A percentile compares a stretch with the other conserved stretches of the same genome.
phyloP scores from a whole-genome alignment of 2,329 filamentous ascomycete genomes.

The Stemphylium beticola region DNA sequence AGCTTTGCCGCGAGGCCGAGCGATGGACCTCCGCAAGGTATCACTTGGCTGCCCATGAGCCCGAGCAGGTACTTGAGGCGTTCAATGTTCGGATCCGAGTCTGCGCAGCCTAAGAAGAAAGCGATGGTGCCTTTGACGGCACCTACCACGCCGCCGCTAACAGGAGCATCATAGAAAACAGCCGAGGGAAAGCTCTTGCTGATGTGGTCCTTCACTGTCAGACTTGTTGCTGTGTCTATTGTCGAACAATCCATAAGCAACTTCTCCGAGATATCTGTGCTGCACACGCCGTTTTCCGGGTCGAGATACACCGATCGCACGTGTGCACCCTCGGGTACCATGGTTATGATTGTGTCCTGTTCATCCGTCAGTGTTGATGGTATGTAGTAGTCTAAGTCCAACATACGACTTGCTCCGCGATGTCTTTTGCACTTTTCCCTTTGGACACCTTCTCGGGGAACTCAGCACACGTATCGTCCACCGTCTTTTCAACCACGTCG shows the following conservation, averaged over 20 bases:
- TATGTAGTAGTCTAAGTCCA: neutral
- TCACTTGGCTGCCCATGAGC: conserved; percentile 61
- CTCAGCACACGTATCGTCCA: conserved; percentile 53
- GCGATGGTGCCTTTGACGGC: conserved; percentile 59
- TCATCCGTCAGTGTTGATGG: conserved; percentile 1
- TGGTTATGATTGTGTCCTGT: conserved; percentile 59
- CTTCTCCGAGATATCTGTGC: conserved; percentile 51
- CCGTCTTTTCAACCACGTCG: conserved; percentile 54
- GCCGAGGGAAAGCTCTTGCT: conserved; percentile 48
- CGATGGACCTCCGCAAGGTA: conserved; percentile 63
- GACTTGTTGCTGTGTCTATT: conserved; percentile 61
- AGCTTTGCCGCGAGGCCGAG: conserved; percentile 65
- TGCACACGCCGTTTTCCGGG: conserved; percentile 51
- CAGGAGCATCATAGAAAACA: conserved; percentile 61
- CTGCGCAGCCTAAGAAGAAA: conserved; percentile 62
- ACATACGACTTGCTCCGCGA: conserved; percentile 57
- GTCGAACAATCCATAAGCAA: conserved; percentile 63
- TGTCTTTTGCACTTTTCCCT: conserved; percentile 54
- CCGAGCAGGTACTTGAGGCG: conserved; percentile 54
- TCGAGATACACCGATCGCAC: conserved; percentile 60
- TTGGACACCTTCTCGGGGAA: conserved; percentile 49
- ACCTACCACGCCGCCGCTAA: conserved; percentile 61
- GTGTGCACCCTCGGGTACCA: conserved; percentile 61
- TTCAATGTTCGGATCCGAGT: conserved; percentile 53
- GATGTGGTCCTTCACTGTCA: conserved; percentile 53